phyloP scores from a whole-genome alignment of 1,284 basidiomycete genomes.

The Fomitopsis palustris region DNA sequence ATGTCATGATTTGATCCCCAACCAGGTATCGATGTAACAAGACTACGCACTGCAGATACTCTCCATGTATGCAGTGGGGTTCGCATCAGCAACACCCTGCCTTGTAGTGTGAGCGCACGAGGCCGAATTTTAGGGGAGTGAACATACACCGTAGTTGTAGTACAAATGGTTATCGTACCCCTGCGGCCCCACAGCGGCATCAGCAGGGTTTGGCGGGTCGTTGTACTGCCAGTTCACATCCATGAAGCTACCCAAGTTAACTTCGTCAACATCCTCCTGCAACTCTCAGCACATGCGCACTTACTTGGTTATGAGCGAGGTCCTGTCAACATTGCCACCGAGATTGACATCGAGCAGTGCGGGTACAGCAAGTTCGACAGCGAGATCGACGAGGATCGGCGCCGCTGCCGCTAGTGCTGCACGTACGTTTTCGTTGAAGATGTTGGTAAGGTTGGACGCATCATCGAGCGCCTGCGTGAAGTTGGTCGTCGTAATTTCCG shows the following conservation, averaged over 20 bases:
- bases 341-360: constrained; percentile 25
- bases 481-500: constrained; percentile 30
- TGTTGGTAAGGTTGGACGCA: constrained; percentile 18
- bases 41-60: constrained; percentile 61
- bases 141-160: constrained; percentile 63
- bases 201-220: constrained; percentile 64
- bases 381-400: constrained; percentile 47
- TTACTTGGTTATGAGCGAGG: constrained; percentile 50
- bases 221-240: constrained; percentile 72
- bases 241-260: constrained; percentile 57
- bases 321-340: constrained; percentile 10
- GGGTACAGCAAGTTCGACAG: constrained; percentile 30
- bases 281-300: constrained; percentile 4
- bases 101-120: neutral
- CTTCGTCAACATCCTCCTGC: neutral
- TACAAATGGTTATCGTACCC: constrained; percentile 81
- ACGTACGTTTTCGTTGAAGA: constrained; percentile 43
- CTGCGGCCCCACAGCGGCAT: constrained; percentile 64
- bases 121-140: neutral
- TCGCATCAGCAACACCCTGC: constrained; percentile 67
- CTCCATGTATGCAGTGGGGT: constrained; percentile 58
- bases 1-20: too few relatives aligned
- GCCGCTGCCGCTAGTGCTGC: constrained; percentile 43
- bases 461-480: constrained; percentile 40
- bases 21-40: too few relatives aligned